These are phyloP conservation scores for Lagenidium sp. DNA, from an alignment of 352 stramenopile species.

Conservation along the genomic window DNA sequence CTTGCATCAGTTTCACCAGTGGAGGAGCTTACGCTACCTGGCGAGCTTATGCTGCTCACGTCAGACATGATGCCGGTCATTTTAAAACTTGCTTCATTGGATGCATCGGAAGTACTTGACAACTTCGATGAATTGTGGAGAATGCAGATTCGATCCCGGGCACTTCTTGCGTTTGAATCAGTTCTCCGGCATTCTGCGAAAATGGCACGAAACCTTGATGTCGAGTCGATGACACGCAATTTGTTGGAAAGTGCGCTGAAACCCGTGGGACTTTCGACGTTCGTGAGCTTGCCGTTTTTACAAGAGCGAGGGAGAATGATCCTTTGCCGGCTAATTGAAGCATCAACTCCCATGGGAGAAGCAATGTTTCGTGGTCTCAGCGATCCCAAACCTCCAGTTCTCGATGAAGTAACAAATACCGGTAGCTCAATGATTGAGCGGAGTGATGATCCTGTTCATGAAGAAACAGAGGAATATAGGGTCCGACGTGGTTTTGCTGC, in stretches of 20 bases:
- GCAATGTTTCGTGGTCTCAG: conserved; percentile 69
- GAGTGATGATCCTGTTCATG: conserved; percentile 49
- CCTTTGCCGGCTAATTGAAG: conserved; percentile 75
- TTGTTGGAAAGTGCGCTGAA: conserved; percentile 50
- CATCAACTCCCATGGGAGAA: conserved; percentile 61
- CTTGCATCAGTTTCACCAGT: conserved; percentile 53
- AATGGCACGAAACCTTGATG: conserved; percentile 25
- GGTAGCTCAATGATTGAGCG: conserved; percentile 11
- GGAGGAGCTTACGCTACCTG: conserved; percentile 69
- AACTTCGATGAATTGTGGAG: conserved; percentile 75
- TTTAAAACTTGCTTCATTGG: conserved; percentile 65
- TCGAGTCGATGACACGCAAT: conserved; percentile 30
- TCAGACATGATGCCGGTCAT: conserved; percentile 81
- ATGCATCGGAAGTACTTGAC: conserved; percentile 51
- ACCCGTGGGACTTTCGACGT: conserved; percentile 57
- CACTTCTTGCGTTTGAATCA: conserved; percentile 67
- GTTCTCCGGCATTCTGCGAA: conserved; percentile 51
- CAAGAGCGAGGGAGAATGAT: conserved; percentile 82
- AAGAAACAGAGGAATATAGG: conserved; percentile 68
- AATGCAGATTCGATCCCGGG: conserved; percentile 80
- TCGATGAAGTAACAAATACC: not conserved
- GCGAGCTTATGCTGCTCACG: conserved; percentile 33
- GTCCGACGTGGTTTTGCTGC: conserved; percentile 70
- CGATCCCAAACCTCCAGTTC: conserved; percentile 37
- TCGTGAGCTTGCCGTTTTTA: conserved; percentile 64